Percentiles rank a stretch among this genome's conserved stretches.
Evolutionary conservation across 805 yeast genomes (phyloP).

Genomic region (Pichia eremophila): DNA sequence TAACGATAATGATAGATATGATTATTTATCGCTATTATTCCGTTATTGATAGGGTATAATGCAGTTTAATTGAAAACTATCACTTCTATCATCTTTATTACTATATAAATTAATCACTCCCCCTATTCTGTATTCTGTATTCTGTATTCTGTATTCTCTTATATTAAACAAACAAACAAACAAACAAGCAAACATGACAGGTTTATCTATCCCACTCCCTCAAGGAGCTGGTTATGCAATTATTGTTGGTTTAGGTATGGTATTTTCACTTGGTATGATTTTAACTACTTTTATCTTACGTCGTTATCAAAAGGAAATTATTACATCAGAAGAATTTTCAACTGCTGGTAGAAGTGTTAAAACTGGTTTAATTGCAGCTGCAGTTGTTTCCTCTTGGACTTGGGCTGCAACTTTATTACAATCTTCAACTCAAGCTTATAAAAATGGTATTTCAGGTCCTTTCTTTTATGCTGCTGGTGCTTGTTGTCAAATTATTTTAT

Average conservation of each 20-base stretch:
- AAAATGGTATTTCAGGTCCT: constrained; percentile 71
- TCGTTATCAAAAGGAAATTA: constrained; percentile 75
- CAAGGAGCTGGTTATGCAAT: constrained; percentile 85
- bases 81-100: no score
- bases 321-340: constrained; percentile 88
- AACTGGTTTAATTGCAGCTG: constrained; percentile 76
- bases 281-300: constrained; percentile 57
- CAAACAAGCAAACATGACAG: no score
- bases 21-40: no score
- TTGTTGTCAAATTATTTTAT: constrained; percentile 75
- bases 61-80: no score
- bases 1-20: no score
- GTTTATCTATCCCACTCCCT: constrained; percentile 24
- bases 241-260: constrained; percentile 79
- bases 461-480: constrained; percentile 85
- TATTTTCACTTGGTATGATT: constrained; percentile 67
- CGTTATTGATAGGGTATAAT: no score
- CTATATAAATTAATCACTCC: no score
- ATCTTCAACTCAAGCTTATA: constrained; percentile 71
- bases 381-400: constrained; percentile 92
- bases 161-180: no score
- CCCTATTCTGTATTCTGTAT: no score
- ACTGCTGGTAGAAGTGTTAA: constrained; percentile 89
- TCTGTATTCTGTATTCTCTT: no score
- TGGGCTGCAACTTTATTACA: constrained; percentile 78